Evolutionary conservation across 495 filamentous ascomycete genomes (phyloP).

Genomic region (Penicillium canariense): DNA sequence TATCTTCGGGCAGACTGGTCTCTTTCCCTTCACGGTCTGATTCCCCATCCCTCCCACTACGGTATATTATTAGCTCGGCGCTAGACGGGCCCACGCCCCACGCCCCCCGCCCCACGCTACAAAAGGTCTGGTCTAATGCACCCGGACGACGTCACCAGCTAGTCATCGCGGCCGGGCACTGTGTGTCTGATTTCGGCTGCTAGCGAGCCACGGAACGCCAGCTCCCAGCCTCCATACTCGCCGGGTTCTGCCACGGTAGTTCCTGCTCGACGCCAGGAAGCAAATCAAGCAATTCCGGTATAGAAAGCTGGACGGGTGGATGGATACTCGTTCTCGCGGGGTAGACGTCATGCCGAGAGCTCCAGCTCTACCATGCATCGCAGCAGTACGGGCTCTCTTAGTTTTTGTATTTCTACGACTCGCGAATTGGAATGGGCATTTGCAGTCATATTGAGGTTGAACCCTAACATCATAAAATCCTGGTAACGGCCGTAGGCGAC

Average conservation of each 20-base stretch:
- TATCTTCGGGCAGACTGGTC: no score
- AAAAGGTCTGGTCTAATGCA: no score
- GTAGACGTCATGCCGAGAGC: conserved; percentile 10
- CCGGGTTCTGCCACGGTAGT: no score
- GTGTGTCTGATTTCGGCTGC: background rate
- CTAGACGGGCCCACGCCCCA: conserved; percentile 3
- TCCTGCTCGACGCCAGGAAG: no score
- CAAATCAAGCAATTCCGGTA: background rate
- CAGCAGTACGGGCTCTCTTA: background rate
- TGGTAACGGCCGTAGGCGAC: conserved; percentile 12
- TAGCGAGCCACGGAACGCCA: conserved; percentile 3
- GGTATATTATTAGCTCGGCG: conserved; percentile 7
- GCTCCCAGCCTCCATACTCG: background rate
- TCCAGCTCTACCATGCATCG: background rate
- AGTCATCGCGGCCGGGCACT: conserved; percentile 26
- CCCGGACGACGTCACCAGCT: conserved; percentile 29
- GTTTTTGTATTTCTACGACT: no score
- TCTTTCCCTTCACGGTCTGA: background rate
- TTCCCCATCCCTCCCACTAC: background rate
- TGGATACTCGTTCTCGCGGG: conserved; percentile 6
- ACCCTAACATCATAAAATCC: conserved; percentile 11
- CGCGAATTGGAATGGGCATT: conserved; percentile 13
- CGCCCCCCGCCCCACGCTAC: no score
- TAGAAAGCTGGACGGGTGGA: background rate
- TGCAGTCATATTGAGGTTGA: conserved; percentile 21